Percentiles rank a stretch among this genome's conserved stretches.
These are phyloP conservation scores for Trichoderma atrobrunneum DNA, from an alignment of 2,329 filamentous ascomycete genomes.

Conservation along the genomic window DNA sequence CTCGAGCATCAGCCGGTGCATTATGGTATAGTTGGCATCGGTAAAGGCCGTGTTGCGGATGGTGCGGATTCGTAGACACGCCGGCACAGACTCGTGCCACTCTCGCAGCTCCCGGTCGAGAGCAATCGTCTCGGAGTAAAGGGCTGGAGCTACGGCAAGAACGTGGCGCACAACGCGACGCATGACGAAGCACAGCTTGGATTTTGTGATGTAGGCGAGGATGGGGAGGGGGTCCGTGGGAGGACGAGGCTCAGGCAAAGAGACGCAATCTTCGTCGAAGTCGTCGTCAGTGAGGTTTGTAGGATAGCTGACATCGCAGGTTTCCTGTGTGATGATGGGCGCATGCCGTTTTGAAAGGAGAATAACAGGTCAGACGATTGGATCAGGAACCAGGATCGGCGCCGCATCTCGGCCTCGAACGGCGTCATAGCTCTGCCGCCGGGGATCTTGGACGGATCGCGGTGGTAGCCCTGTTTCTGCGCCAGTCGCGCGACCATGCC, in stretches of 20 bases:
- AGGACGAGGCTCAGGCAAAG: conserved; percentile 43
- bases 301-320: conserved; percentile 46
- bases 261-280: conserved; percentile 46
- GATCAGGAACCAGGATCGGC: conserved; percentile 47
- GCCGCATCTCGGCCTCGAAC: conserved; percentile 52
- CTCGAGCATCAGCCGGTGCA: conserved; percentile 49
- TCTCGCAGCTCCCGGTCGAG: conserved; percentile 42
- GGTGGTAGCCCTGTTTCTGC: conserved; percentile 52
- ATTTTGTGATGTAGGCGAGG: conserved; percentile 44
- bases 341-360: conserved; percentile 54
- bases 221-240: conserved; percentile 43
- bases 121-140: conserved; percentile 35
- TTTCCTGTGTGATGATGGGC: conserved; percentile 46
- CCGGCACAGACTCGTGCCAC: conserved; percentile 38
- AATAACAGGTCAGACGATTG: conserved; percentile 48
- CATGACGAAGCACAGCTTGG: conserved; percentile 42
- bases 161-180: conserved; percentile 43
- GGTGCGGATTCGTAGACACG: conserved; percentile 40
- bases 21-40: conserved; percentile 44
- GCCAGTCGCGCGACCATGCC: conserved; percentile 47
- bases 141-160: conserved; percentile 36
- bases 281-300: conserved; percentile 49
- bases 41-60: conserved; percentile 43
- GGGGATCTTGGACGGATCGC: conserved; percentile 44
- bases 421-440: conserved; percentile 36